A percentile compares a stretch with the other conserved stretches of the same genome.
Conservation (phyloP, 768 basidiomycete species). For the Trametes gibbosa region DNA sequence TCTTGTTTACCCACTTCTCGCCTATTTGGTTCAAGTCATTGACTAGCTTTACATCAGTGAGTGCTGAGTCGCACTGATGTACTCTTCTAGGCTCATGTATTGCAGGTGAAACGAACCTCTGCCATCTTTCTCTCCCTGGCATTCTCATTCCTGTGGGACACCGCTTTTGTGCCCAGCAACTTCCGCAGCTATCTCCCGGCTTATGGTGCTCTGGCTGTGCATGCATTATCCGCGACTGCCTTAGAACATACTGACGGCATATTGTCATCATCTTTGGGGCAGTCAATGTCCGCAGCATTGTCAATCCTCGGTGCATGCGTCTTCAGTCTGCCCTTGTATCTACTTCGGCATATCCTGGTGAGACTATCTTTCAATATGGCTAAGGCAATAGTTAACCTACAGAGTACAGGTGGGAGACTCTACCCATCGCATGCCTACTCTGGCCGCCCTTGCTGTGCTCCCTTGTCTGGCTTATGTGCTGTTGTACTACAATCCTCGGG, state of each 20-base stretch:
- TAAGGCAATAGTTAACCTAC: background rate
- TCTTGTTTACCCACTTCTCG: slow-evolving; percentile 69
- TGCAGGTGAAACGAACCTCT: slow-evolving; percentile 50
- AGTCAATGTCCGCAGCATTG: slow-evolving; percentile 52
- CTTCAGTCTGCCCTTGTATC: slow-evolving; percentile 63
- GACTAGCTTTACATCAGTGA: slow-evolving; percentile 46
- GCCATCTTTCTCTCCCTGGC: slow-evolving; percentile 47
- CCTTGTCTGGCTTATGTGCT: slow-evolving; percentile 62
- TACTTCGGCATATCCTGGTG: slow-evolving; percentile 58
- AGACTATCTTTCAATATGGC: background rate
- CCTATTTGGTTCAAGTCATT: slow-evolving; percentile 61
- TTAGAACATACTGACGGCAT: slow-evolving; percentile 61
- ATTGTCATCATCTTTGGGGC: slow-evolving; percentile 56
- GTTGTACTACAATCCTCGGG: slow-evolving; percentile 57
- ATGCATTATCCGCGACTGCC: slow-evolving; percentile 58
- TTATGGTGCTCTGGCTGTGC: slow-evolving; percentile 61
- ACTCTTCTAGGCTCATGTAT: background rate
- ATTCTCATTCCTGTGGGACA: slow-evolving; percentile 59
- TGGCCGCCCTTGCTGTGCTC: slow-evolving; percentile 54
- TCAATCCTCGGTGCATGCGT: slow-evolving; percentile 61
- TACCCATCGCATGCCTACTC: slow-evolving; percentile 49
- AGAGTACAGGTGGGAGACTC: slow-evolving; percentile 25
- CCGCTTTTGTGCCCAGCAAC: slow-evolving; percentile 39
- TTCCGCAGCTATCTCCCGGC: slow-evolving; percentile 52
- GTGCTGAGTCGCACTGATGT: slow-evolving; percentile 19